These are phyloP conservation scores for Citrullus amarus DNA, from an alignment of 306 rosid genomes.

Conservation along the genomic window DNA sequence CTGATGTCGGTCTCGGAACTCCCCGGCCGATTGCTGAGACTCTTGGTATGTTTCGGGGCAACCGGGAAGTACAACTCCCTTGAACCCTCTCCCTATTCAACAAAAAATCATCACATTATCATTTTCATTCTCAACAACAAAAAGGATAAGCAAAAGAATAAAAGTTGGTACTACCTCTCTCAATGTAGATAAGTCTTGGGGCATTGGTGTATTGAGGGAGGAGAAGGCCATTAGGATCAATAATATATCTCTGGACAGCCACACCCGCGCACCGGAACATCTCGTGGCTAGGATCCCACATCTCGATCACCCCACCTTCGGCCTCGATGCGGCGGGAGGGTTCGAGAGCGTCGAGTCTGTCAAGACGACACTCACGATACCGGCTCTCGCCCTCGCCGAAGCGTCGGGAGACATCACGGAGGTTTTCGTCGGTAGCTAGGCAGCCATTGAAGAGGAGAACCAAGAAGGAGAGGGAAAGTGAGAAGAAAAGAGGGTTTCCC, in stretches of 20 bases:
- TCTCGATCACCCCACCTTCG: conserved; percentile 27
- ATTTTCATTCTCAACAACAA: no score
- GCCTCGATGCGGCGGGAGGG: conserved; percentile 21
- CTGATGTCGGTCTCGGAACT: conserved; percentile 21
- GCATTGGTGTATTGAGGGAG: conserved; percentile 32
- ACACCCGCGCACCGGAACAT: conserved; percentile 27
- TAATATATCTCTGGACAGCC: conserved; percentile 14
- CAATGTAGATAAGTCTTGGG: conserved; percentile 25
- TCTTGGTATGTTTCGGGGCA: conserved; percentile 36
- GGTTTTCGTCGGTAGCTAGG: conserved; percentile 6
- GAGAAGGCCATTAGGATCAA: conserved; percentile 34
- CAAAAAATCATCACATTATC: no score
- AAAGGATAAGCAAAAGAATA: no score
- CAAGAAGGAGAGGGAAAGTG: conserved; percentile 28
- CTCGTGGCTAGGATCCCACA: conserved; percentile 32
- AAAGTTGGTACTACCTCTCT: conserved; percentile 10
- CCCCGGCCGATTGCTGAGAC: conserved; percentile 9
- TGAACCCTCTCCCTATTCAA: conserved; percentile 20
- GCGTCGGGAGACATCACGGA: not conserved
- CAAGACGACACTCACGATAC: conserved; percentile 20
- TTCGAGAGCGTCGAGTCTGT: conserved; percentile 22
- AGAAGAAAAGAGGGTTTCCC: conserved; percentile 31
- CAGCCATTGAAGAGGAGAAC: conserved; percentile 28
- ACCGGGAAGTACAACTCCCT: conserved; percentile 20
- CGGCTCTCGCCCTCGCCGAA: conserved; percentile 12